A percentile compares a stretch with the other conserved stretches of the same genome.
phyloP scores from a whole-genome alignment of 768 basidiomycete species.

The Mycena floridula region DNA sequence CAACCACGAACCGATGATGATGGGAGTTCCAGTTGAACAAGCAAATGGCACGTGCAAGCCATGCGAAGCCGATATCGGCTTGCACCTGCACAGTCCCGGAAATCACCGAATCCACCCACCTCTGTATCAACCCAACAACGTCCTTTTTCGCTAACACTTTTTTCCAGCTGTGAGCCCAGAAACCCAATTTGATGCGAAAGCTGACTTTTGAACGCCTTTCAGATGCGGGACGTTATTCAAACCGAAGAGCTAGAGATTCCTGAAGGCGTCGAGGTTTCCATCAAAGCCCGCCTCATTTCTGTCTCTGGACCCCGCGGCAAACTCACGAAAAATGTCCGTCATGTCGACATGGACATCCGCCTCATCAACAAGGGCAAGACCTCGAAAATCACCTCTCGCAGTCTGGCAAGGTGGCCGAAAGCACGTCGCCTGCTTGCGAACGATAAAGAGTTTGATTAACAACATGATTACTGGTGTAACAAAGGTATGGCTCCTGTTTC shows the following conservation, averaged over 20 bases:
- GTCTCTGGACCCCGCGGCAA: slow-evolving; percentile 92
- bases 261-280: slow-evolving; percentile 72
- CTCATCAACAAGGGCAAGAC: slow-evolving; percentile 74
- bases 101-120: not conserved
- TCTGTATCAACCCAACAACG: not conserved
- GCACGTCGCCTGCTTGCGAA: slow-evolving; percentile 97
- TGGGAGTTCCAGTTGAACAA: too few relatives aligned
- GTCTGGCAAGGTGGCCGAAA: slow-evolving; percentile 99
- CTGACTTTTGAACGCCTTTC: slow-evolving; percentile 21
- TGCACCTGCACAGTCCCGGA: too few relatives aligned
- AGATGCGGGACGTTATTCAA: slow-evolving; percentile 93
- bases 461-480: slow-evolving; percentile 99
- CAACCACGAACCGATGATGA: too few relatives aligned
- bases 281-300: slow-evolving; percentile 89
- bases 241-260: slow-evolving; percentile 91
- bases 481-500: slow-evolving; percentile 48
- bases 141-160: not conserved
- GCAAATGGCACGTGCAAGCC: too few relatives aligned
- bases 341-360: slow-evolving; percentile 92
- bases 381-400: slow-evolving; percentile 78
- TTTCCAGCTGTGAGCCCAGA: too few relatives aligned
- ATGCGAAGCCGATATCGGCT: too few relatives aligned
- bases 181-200: slow-evolving; percentile 31
- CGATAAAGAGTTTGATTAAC: slow-evolving; percentile 89
- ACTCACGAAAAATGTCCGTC: slow-evolving; percentile 86